Percentiles rank a stretch among this genome's conserved stretches.
phyloP scores from a whole-genome alignment of 225 moss, liverwort and hornwort species.

The Antitrichia curtipendula region DNA sequence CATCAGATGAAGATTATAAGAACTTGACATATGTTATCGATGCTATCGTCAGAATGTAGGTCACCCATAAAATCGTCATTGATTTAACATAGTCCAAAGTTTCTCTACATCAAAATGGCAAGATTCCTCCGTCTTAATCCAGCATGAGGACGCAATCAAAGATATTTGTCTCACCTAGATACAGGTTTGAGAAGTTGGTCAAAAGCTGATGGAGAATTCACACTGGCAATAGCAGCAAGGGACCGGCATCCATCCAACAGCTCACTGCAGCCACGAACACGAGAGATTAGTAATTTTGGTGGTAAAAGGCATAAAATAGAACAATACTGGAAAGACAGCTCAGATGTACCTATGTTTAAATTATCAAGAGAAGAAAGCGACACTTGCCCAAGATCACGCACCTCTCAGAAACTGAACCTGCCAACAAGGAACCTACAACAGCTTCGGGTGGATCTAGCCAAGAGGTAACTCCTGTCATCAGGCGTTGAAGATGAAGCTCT shows the following conservation, averaged over 20 bases:
- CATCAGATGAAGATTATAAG: background rate
- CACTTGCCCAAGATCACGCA: constrained; percentile 2
- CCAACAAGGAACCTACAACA: constrained; percentile 57
- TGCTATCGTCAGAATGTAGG: background rate
- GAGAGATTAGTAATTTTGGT: background rate
- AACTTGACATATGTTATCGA: background rate
- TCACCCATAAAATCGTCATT: background rate
- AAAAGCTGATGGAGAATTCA: constrained; percentile 89
- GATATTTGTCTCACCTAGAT: constrained; percentile 37
- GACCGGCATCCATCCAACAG: constrained; percentile 89
- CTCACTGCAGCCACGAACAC: constrained; percentile 52
- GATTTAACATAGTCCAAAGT: background rate
- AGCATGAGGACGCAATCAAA: background rate
- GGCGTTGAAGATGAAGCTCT: constrained; percentile 91
- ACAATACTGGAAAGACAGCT: background rate
- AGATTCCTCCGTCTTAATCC: background rate
- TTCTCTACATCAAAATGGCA: background rate
- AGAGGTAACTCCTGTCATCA: constrained; percentile 70
- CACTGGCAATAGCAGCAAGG: constrained; percentile 76
- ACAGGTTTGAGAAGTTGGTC: constrained; percentile 87
- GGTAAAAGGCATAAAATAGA: background rate
- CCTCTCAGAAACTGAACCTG: constrained; percentile 72
- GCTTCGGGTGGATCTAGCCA: constrained; percentile 96
- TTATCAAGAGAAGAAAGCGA: background rate
- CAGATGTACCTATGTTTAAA: background rate